Conservation (phyloP, 1,139 yeast species). For the Taphrina pruni region DNA sequence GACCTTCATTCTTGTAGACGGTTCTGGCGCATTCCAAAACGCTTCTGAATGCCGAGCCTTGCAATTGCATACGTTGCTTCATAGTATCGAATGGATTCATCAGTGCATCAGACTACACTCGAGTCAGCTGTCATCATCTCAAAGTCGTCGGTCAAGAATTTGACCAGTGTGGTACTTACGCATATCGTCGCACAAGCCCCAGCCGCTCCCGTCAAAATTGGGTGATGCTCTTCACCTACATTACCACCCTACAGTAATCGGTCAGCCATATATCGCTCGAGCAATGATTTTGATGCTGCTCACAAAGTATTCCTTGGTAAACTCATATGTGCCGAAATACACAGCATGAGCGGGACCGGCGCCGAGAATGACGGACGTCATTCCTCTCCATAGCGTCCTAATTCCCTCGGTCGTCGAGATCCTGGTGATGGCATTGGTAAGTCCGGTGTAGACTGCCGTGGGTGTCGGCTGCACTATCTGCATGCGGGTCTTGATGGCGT, state of each 20-base stretch:
- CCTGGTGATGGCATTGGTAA: conserved; percentile 68
- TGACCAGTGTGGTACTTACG: conserved; percentile 8
- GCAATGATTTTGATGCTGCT: background rate
- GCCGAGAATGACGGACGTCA: conserved; percentile 88
- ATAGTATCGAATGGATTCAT: conserved; percentile 98
- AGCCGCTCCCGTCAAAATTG: conserved; percentile 80
- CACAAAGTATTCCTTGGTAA: conserved; percentile 63
- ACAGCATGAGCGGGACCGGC: conserved; percentile 99
- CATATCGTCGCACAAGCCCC: conserved; percentile 95
- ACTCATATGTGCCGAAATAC: conserved; percentile 94
- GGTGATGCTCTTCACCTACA: conserved; percentile 66
- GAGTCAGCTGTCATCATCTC: background rate
- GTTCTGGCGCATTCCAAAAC: conserved; percentile 54
- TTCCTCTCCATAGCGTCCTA: conserved; percentile 89
- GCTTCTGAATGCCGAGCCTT: conserved; percentile 50
- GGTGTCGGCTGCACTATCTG: conserved; percentile 63
- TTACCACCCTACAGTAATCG: conserved; percentile 51
- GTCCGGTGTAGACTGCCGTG: conserved; percentile 56
- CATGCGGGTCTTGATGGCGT: conserved; percentile 90
- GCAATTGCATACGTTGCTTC: conserved; percentile 81
- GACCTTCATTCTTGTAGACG: conserved; percentile 77
- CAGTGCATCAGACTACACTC: conserved; percentile 71
- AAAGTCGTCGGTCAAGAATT: no score
- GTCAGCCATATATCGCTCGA: background rate
- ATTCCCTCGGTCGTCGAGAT: conserved; percentile 92